phyloP scores from a whole-genome alignment of 2,329 filamentous ascomycete genomes.

The Endocalyx cinctus region DNA sequence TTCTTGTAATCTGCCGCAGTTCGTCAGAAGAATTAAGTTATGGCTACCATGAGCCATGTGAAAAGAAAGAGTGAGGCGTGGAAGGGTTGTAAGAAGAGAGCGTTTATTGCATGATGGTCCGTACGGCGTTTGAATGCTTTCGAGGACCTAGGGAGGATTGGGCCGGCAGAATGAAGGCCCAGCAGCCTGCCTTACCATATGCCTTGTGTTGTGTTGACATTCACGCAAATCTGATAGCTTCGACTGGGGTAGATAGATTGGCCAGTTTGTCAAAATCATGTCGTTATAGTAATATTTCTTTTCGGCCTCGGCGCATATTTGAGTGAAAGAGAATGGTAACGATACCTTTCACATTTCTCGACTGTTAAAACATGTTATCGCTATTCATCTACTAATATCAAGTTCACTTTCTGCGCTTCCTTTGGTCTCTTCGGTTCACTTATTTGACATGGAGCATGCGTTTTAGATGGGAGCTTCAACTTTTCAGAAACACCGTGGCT shows the following conservation, averaged over 20 bases:
- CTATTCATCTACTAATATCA: no score
- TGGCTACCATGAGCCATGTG: constrained; percentile 7
- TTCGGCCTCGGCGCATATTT: no score
- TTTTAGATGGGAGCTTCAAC: no score
- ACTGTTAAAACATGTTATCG: no score
- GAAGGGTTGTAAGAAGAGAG: constrained; percentile 9
- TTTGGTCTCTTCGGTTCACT: no score
- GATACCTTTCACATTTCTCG: no score
- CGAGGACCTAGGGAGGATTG: constrained; percentile 15
- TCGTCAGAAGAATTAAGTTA: constrained; percentile 13
- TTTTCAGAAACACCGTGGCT: no score
- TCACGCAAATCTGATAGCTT: constrained; percentile 16
- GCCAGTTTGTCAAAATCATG: constrained; percentile 21
- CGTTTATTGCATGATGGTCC: constrained; percentile 20
- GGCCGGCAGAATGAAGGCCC: constrained; percentile 19
- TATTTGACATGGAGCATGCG: no score
- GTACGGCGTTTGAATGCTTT: constrained; percentile 19
- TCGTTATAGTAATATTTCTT: no score
- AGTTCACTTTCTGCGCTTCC: no score
- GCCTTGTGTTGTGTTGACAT: constrained; percentile 16
- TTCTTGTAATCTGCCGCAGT: constrained; percentile 11
- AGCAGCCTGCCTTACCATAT: no score
- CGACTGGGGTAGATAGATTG: constrained; percentile 25
- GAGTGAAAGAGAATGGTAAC: no score
- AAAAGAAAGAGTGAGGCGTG: constrained; percentile 5